Base-by-base conservation (phyloP, 805 yeast genomes). In the Cyberlindnera maritima region DNA sequence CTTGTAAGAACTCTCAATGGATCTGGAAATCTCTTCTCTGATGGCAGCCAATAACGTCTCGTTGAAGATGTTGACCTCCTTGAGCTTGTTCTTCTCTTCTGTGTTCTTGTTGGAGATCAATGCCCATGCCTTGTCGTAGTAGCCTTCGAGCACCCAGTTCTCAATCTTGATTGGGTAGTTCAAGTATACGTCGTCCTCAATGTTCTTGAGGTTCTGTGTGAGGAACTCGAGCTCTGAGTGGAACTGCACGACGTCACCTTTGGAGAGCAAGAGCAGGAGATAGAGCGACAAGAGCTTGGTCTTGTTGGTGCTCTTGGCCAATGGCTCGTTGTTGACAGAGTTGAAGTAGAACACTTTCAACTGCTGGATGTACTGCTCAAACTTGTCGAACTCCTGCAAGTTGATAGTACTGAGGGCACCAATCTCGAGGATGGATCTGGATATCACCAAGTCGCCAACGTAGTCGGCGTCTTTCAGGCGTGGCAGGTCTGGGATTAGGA, bases 111-210 rank as follows among this genome's bases (percentile, higher is more conserved):
- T 48, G n/a, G 48, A 47, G 38, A 52, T 50, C 28, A 48, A 33
- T 13, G 33, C 25, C 43, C 50, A 45, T 14, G 57, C 92, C 66
- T 88, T 88, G 66, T 89, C 94, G 67, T 91, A 94, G 54, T 92
- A 86, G 36, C 99, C 99, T 69, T 94, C 98, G 85, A 92, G 89
- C 55, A 94, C 78, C 85, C 95, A 88, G 55, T 88, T 83, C 65
- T 94, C 98, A 58, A 94, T 81, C 56, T 83, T 82, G 44, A 92
- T 83, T 20, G 98, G 98, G 64, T 90, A 90, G 40, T 80, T 77
- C 56, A 92, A 72, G 63, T 76, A 88, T 55, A 76, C 72, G 63
- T 88, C 96, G 31, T 75, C 72, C 56, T 88, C 92, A 51, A 64
- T 62, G 58, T 59, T 71, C n/a, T 58, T 52, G 56, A 77, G 78